Evolutionary conservation across 1,284 basidiomycete species (phyloP).

Genomic region (Porphyrellus sp.): DNA sequence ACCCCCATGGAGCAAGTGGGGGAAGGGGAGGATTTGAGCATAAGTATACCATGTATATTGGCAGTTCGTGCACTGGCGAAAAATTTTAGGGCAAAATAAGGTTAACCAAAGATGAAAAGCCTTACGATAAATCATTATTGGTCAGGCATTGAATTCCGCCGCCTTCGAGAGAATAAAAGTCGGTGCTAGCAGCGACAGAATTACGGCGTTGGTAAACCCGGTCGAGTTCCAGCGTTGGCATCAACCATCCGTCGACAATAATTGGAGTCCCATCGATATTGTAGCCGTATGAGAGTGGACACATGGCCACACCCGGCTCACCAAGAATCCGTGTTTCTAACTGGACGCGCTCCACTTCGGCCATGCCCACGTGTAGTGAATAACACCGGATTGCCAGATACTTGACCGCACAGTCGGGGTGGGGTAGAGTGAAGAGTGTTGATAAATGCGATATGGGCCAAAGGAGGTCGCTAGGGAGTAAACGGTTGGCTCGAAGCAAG

Average conservation of each 20-base stretch:
- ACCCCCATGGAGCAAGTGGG: conserved; percentile 41
- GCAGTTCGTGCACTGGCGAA: conserved; percentile 48
- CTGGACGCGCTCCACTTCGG: conserved; percentile 66
- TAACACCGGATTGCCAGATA: conserved; percentile 77
- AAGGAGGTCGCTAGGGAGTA: conserved; percentile 55
- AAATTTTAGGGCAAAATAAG: conserved; percentile 1
- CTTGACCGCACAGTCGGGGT: conserved; percentile 61
- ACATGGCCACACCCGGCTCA: conserved; percentile 52
- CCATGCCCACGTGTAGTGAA: conserved; percentile 71
- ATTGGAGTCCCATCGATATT: conserved; percentile 43
- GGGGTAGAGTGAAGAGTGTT: conserved; percentile 51
- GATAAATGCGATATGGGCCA: conserved; percentile 68
- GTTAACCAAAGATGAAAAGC: neutral
- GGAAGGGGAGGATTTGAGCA: conserved; percentile 43
- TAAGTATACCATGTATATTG: conserved; percentile 64
- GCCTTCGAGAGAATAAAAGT: conserved; percentile 45
- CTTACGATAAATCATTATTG: conserved; percentile 53
- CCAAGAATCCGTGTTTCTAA: conserved; percentile 65
- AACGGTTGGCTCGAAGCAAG: conserved; percentile 68
- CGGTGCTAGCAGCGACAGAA: conserved; percentile 39
- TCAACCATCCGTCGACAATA: conserved; percentile 72
- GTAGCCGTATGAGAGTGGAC: conserved; percentile 50
- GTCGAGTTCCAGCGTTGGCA: conserved; percentile 65
- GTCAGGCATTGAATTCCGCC: conserved; percentile 39
- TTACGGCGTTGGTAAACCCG: conserved; percentile 57